Percentiles rank a stretch among this genome's conserved stretches.
Evolutionary conservation across 495 filamentous ascomycete species (phyloP).

Genomic region (Penicillium silybi): DNA sequence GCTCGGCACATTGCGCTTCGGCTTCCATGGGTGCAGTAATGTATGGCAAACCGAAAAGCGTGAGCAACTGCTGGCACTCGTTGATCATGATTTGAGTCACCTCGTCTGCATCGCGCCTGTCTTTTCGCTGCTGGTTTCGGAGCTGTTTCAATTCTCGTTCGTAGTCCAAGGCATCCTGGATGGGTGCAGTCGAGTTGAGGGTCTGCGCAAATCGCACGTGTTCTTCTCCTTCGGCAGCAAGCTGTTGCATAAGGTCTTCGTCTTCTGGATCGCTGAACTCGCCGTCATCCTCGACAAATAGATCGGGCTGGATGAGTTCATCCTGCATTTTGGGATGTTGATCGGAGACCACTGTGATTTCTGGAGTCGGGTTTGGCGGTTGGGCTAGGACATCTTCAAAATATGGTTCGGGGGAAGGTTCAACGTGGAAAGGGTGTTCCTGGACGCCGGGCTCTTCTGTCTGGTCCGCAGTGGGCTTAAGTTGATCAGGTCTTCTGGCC

Average conservation of each 20-base stretch:
- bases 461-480: background rate
- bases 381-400: constrained; percentile 47
- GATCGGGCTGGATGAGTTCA: constrained; percentile 24
- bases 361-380: background rate
- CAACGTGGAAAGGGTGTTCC: background rate
- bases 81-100: constrained; percentile 91
- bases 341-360: constrained; percentile 7
- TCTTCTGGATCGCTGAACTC: constrained; percentile 86
- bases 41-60: constrained; percentile 89
- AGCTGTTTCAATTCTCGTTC: constrained; percentile 83
- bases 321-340: constrained; percentile 9
- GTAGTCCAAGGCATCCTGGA: constrained; percentile 68
- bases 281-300: constrained; percentile 33
- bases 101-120: constrained; percentile 91
- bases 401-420: constrained; percentile 46
- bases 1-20: constrained; percentile 93
- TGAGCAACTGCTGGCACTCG: constrained; percentile 88
- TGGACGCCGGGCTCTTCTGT: background rate
- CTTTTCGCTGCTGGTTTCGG: constrained; percentile 90
- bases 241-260: constrained; percentile 76
- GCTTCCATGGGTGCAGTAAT: constrained; percentile 98
- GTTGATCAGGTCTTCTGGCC: background rate
- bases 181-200: constrained; percentile 60
- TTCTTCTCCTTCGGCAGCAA: constrained; percentile 86
- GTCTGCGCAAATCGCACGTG: constrained; percentile 87